Conservation (phyloP, 495 filamentous ascomycete species). For the Trichoderma virens region DNA sequence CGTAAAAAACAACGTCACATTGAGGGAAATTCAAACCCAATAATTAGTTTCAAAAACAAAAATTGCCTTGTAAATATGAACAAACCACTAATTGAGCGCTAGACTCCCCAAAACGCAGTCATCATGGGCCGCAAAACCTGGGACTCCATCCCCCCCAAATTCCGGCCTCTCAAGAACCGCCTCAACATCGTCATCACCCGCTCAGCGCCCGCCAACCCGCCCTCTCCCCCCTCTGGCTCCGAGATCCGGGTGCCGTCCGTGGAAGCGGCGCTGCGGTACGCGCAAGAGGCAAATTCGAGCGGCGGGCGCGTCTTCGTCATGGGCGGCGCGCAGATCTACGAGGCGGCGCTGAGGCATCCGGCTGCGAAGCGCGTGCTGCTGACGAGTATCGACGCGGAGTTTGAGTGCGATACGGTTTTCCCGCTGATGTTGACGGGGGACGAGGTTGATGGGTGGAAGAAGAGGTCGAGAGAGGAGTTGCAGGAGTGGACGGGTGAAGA, state of each 20-base stretch:
- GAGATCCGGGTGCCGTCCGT: slow-evolving; percentile 36
- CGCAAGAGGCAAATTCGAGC: slow-evolving; percentile 23
- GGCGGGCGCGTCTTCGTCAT: slow-evolving; percentile 70
- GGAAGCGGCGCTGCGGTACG: slow-evolving; percentile 47
- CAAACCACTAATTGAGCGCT: background rate
- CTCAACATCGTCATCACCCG: slow-evolving; percentile 73
- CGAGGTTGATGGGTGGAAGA: slow-evolving; percentile 39
- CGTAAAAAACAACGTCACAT: background rate
- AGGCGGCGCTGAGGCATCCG: slow-evolving; percentile 47
- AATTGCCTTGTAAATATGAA: background rate
- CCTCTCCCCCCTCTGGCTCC: slow-evolving; percentile 11
- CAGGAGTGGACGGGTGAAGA: slow-evolving; percentile 52
- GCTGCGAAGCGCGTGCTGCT: slow-evolving; percentile 50
- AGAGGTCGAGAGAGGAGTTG: slow-evolving; percentile 40
- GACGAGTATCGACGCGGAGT: slow-evolving; percentile 55
- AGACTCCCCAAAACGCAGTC: slow-evolving; percentile 56
- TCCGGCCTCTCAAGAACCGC: slow-evolving; percentile 71
- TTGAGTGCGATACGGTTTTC: slow-evolving; percentile 88
- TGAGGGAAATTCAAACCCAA: background rate
- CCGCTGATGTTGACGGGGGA: slow-evolving; percentile 46
- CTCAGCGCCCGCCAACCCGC: slow-evolving; percentile 13
- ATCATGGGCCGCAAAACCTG: slow-evolving; percentile 98
- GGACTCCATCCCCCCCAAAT: slow-evolving; percentile 68
- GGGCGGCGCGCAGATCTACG: slow-evolving; percentile 82
- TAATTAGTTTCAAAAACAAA: slow-evolving; percentile 8